Evolutionary conservation across 352 stramenopile genomes (phyloP).

Genomic region (Globisporangium barbulae): DNA sequence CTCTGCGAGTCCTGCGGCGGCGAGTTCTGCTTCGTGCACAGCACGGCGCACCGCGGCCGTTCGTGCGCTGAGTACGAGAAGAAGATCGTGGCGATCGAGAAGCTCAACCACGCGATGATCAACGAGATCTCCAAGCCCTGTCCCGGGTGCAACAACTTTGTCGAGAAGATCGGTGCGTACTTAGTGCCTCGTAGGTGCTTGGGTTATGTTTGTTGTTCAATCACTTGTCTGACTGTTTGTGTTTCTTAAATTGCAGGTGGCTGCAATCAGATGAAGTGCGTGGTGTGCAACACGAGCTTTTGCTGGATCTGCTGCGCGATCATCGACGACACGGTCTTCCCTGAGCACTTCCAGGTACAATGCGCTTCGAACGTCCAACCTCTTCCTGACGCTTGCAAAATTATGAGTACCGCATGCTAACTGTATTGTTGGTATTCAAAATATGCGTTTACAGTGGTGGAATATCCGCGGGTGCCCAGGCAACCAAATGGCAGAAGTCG

Average conservation of each 20-base stretch:
- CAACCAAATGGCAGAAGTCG: slow-evolving; percentile 65
- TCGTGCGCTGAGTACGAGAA: slow-evolving; percentile 79
- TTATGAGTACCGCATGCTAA: background rate
- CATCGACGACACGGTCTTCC: slow-evolving; percentile 84
- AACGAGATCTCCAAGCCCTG: slow-evolving; percentile 82
- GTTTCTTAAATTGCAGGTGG: slow-evolving; percentile 32
- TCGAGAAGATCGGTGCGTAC: slow-evolving; percentile 78
- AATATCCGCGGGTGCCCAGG: slow-evolving; percentile 70
- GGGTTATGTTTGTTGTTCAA: too few relatives aligned
- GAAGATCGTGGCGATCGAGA: slow-evolving; percentile 73
- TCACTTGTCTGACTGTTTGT: background rate
- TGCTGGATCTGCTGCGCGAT: slow-evolving; percentile 87
- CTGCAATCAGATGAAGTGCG: slow-evolving; percentile 91
- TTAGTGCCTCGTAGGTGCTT: background rate
- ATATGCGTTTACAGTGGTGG: slow-evolving; percentile 50
- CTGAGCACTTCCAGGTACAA: slow-evolving; percentile 78
- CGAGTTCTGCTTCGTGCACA: slow-evolving; percentile 88
- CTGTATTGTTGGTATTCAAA: too few relatives aligned
- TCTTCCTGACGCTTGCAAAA: too few relatives aligned
- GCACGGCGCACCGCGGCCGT: slow-evolving; percentile 68
- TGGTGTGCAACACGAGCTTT: slow-evolving; percentile 78
- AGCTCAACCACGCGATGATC: slow-evolving; percentile 78
- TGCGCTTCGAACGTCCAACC: background rate
- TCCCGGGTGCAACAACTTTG: slow-evolving; percentile 82
- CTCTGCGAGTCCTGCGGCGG: slow-evolving; percentile 36